A percentile compares a stretch with the other conserved stretches of the same genome.
Evolutionary conservation across 257 asterid genomes (phyloP).

Genomic region (Marsdenia floribunda): DNA sequence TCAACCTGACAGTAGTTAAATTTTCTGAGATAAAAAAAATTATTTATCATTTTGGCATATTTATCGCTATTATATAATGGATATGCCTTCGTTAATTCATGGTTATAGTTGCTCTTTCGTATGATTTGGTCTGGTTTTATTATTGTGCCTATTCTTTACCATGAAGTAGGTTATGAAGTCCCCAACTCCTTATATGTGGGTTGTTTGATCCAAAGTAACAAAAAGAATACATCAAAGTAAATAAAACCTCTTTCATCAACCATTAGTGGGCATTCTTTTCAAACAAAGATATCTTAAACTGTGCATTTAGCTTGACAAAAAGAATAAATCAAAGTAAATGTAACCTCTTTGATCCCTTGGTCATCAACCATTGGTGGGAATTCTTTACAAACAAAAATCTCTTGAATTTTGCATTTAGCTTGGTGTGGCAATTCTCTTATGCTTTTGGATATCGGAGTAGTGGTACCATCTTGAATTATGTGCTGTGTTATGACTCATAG

Average conservation of each 20-base stretch:
- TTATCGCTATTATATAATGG: too few relatives aligned
- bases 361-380: not conserved
- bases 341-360: not conserved
- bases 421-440: not conserved
- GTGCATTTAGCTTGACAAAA: too few relatives aligned
- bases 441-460: not conserved
- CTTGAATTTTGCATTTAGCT: not conserved
- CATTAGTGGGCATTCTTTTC: too few relatives aligned
- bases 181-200: not conserved
- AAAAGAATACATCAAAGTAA: not conserved
- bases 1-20: too few relatives aligned
- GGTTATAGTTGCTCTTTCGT: too few relatives aligned
- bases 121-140: not conserved
- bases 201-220: not conserved
- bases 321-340: too few relatives aligned
- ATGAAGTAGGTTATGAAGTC: too few relatives aligned
- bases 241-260: not conserved
- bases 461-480: not conserved
- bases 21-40: too few relatives aligned
- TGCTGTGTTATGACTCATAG: not conserved
- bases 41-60: not conserved
- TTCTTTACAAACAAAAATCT: not conserved
- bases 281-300: too few relatives aligned
- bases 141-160: not conserved
- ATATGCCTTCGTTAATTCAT: not conserved